Evolutionary conservation across 768 basidiomycete species (phyloP).

Genomic region (Kwoniella pini): DNA sequence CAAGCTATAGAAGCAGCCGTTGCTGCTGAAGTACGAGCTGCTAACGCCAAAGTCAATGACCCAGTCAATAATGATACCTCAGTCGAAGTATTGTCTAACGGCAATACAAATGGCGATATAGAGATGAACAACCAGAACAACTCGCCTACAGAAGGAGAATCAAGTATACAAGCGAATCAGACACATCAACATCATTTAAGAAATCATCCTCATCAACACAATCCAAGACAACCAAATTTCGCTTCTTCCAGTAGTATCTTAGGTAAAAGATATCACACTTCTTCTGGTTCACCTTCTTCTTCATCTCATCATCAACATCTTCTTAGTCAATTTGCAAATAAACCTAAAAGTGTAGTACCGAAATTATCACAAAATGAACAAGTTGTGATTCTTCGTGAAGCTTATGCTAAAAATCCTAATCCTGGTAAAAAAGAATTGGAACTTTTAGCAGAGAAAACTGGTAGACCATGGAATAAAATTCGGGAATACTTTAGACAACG

Average conservation of each 20-base stretch:
- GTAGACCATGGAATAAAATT: constrained; percentile 43
- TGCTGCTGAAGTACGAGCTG: constrained; percentile 16
- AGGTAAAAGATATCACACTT: neutral
- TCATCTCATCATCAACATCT: neutral
- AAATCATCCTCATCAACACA: constrained; percentile 3
- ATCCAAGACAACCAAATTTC: constrained; percentile 22
- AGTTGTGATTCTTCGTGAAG: constrained; percentile 37
- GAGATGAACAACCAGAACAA: neutral
- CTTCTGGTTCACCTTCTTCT: neutral
- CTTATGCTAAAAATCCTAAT: constrained; percentile 40
- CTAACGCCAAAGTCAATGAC: neutral
- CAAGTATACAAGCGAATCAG: neutral
- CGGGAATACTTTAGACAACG: constrained; percentile 49
- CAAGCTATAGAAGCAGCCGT: constrained; percentile 36
- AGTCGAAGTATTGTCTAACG: too few relatives aligned
- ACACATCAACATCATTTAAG: neutral
- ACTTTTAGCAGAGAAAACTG: constrained; percentile 36
- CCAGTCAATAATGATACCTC: too few relatives aligned
- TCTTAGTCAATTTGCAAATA: neutral
- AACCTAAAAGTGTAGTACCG: constrained; percentile 2
- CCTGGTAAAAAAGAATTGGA: constrained; percentile 40
- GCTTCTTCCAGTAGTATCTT: neutral
- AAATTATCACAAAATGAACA: constrained; percentile 22
- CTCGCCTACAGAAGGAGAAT: neutral
- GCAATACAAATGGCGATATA: neutral